Conservation (phyloP, 345 rosid species). For the Eucalyptus rudis region DNA sequence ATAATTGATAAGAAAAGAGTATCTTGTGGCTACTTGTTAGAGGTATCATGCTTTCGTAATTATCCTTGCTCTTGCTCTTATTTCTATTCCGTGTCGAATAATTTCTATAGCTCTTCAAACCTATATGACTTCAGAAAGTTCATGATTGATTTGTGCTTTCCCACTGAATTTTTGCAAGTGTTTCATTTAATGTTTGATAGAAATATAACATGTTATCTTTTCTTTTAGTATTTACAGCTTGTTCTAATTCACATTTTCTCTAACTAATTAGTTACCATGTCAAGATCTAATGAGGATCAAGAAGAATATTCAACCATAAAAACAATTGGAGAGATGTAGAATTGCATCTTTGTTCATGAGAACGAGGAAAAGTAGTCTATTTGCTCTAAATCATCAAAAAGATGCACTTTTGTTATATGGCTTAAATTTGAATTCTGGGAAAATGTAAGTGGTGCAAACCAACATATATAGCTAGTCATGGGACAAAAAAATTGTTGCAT, state of each 20-base stretch:
- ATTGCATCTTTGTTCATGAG: background rate
- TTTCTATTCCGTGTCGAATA: too few relatives aligned
- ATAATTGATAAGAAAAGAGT: background rate
- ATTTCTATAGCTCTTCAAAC: background rate
- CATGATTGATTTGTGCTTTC: background rate
- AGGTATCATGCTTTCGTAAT: too few relatives aligned
- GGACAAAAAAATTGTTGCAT: background rate
- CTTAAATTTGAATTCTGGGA: fast-evolving
- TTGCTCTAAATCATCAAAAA: background rate
- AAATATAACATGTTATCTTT: background rate
- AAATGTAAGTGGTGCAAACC: background rate
- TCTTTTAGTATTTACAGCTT: too few relatives aligned
- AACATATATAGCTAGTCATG: background rate
- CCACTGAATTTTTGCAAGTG: background rate
- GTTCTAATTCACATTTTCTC: too few relatives aligned
- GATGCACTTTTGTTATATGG: background rate
- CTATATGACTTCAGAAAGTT: background rate
- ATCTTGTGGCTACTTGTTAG: background rate
- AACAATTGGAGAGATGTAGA: background rate
- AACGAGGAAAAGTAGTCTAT: background rate
- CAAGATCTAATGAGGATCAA: background rate
- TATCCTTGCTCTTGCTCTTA: background rate
- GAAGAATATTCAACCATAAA: background rate
- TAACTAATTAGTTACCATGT: background rate
- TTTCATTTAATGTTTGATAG: background rate